A percentile compares a stretch with the other conserved stretches of the same genome.
Evolutionary conservation across 305 asterid species (phyloP).

Genomic region (Fraxinus xanthoxyloides): DNA sequence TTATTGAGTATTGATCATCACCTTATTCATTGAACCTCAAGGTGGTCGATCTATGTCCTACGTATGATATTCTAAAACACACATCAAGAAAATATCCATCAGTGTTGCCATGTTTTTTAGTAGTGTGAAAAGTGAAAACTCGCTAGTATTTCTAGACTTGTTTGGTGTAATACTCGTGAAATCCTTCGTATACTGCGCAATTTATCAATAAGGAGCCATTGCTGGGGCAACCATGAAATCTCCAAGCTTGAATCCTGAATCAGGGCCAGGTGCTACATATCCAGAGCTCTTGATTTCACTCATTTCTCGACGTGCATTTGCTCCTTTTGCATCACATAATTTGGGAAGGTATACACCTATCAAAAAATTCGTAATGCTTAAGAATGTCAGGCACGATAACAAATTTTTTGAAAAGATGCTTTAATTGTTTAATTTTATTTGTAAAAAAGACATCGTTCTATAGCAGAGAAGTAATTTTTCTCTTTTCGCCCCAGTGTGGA

Average conservation of each 20-base stretch:
- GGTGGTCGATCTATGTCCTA: background rate
- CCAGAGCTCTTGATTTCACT: slow-evolving; percentile 62
- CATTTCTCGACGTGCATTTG: slow-evolving; percentile 50
- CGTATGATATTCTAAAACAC: background rate
- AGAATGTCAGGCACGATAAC: too few relatives aligned
- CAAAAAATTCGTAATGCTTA: too few relatives aligned
- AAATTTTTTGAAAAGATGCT: background rate
- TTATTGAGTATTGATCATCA: background rate
- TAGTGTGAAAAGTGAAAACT: background rate
- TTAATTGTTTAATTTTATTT: too few relatives aligned
- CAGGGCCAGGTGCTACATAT: slow-evolving; percentile 46
- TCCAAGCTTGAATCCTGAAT: slow-evolving; percentile 13
- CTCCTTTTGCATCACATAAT: slow-evolving; percentile 46
- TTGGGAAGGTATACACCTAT: slow-evolving; percentile 76
- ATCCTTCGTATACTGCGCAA: too few relatives aligned
- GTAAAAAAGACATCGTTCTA: too few relatives aligned
- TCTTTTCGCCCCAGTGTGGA: too few relatives aligned
- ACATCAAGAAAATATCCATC: background rate
- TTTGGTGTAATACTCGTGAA: too few relatives aligned
- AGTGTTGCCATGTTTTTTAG: background rate
- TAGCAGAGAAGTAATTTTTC: too few relatives aligned
- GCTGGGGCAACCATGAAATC: slow-evolving; percentile 37
- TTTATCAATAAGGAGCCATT: slow-evolving; percentile 30
- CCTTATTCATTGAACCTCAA: background rate
- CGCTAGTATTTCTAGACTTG: background rate